Percentiles rank a stretch among this genome's conserved stretches.
These are phyloP conservation scores for Populus hybrid DNA, from an alignment of 441 rosid species.

Conservation along the genomic window DNA sequence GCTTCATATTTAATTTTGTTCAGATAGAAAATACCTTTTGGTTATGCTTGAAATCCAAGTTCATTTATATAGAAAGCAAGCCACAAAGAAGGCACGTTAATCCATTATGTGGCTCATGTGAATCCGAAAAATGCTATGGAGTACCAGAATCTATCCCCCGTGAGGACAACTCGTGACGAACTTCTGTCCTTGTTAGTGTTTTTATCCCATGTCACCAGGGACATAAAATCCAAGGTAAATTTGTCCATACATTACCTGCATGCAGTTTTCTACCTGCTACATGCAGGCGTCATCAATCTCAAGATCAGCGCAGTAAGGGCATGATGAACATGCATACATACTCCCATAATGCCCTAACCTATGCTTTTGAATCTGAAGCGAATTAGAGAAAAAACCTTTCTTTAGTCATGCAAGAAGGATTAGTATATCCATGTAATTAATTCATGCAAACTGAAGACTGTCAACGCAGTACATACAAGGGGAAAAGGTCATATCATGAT, in stretches of 20 bases:
- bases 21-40: too few relatives aligned
- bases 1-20: slow-evolving; percentile 3
- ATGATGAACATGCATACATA: not conserved
- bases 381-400: not conserved
- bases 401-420: not conserved
- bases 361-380: not conserved
- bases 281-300: not conserved
- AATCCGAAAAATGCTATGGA: not conserved
- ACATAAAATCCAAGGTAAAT: not conserved
- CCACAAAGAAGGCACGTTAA: not conserved
- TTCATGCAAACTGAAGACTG: too few relatives aligned
- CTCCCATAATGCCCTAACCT: not conserved
- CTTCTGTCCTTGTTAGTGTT: not conserved
- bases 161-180: not conserved
- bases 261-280: not conserved
- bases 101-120: not conserved
- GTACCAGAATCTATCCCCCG: not conserved
- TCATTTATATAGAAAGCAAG: slow-evolving; percentile 8
- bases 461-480: not conserved
- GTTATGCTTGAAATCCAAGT: not conserved
- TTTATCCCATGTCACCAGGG: not conserved
- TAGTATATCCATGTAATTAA: too few relatives aligned
- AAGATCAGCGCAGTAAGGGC: not conserved
- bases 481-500: not conserved
- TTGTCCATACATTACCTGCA: not conserved